phyloP scores from a whole-genome alignment of 2,329 filamentous ascomycete genomes.

The Verticillium alfalfae region DNA sequence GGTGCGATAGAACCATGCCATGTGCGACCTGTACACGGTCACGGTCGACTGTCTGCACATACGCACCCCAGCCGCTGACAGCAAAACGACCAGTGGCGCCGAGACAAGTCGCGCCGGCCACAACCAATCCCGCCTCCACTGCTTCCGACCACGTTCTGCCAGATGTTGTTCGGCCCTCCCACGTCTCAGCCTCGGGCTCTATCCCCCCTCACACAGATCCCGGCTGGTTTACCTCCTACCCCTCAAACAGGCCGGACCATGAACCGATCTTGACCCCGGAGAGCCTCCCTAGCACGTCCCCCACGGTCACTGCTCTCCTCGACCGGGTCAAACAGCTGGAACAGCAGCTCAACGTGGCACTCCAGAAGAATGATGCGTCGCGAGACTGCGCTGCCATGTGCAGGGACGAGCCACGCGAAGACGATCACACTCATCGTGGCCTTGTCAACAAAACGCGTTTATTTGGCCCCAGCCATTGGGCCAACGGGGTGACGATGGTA shows the following conservation, averaged over 20 bases:
- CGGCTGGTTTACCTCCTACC: not conserved
- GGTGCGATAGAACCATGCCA: constrained; percentile 53
- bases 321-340: constrained; percentile 36
- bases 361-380: not conserved
- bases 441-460: constrained; percentile 37
- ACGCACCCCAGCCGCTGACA: constrained; percentile 28
- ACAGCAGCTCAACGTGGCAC: constrained; percentile 24
- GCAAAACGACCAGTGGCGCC: constrained; percentile 3
- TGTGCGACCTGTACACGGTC: constrained; percentile 56
- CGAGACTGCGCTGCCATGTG: constrained; percentile 1
- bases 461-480: constrained; percentile 46
- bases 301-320: constrained; percentile 22
- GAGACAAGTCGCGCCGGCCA: not conserved
- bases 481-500: constrained; percentile 21
- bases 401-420: not conserved
- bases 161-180: not conserved
- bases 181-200: not conserved
- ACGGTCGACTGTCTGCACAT: constrained; percentile 49
- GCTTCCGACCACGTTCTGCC: not conserved
- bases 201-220: not conserved
- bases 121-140: not conserved
- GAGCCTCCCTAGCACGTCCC: constrained; percentile 9
- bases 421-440: constrained; percentile 13
- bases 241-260: not conserved
- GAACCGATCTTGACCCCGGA: constrained; percentile 10